These are phyloP conservation scores for Kodamaea ohmeri DNA, from an alignment of 1,139 yeast species.

Conservation along the genomic window DNA sequence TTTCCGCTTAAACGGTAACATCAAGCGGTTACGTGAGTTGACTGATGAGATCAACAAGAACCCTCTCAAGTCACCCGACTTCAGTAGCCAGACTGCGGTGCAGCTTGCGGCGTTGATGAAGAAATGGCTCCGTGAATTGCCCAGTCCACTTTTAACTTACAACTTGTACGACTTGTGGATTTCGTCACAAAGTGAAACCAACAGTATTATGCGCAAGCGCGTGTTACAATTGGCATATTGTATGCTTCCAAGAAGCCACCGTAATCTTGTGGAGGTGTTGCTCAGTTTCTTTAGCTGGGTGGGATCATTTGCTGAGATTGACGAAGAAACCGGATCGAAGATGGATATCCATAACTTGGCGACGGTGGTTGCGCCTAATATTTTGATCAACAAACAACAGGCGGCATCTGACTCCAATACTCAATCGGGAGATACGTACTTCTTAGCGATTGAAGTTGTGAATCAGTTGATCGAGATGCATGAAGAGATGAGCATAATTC, in stretches of 20 bases:
- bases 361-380: slow-evolving; percentile 92
- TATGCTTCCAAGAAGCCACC: slow-evolving; percentile 74
- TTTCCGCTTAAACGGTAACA: slow-evolving; percentile 94
- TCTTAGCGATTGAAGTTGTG: slow-evolving; percentile 87
- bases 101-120: slow-evolving; percentile 93
- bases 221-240: slow-evolving; percentile 72
- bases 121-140: slow-evolving; percentile 87
- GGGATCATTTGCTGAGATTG: slow-evolving; percentile 89
- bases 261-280: slow-evolving; percentile 85
- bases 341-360: slow-evolving; percentile 97
- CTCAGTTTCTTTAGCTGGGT: slow-evolving; percentile 91
- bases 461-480: slow-evolving; percentile 81
- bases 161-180: slow-evolving; percentile 80
- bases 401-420: slow-evolving; percentile 24
- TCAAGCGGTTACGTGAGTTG: slow-evolving; percentile 72
- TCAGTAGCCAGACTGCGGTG: slow-evolving; percentile 78
- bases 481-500: slow-evolving; percentile 77
- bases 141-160: slow-evolving; percentile 83
- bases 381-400: slow-evolving; percentile 52
- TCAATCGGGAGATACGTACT: slow-evolving; percentile 68
- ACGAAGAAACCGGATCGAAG: slow-evolving; percentile 85
- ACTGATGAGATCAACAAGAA: slow-evolving; percentile 71
- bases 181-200: slow-evolving; percentile 59
- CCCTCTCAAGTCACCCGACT: slow-evolving; percentile 72
- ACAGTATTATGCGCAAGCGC: slow-evolving; percentile 49